These are phyloP conservation scores for Coriaria nepalensis DNA, from an alignment of 306 rosid species.

Conservation along the genomic window DNA sequence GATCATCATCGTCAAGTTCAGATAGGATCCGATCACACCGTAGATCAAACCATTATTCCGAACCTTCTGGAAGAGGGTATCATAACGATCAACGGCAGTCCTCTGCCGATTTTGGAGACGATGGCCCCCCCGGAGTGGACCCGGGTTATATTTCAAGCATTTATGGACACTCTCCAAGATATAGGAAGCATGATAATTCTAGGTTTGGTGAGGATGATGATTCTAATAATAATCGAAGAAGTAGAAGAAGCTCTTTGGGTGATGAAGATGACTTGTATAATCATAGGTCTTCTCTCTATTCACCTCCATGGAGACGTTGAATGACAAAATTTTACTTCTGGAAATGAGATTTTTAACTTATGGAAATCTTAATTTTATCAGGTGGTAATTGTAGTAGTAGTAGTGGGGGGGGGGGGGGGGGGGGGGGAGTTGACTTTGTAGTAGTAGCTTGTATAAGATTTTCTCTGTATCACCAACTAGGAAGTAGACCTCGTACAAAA, in stretches of 20 bases:
- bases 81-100: constrained; percentile 45
- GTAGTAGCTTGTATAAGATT: too few species aligned
- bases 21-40: constrained; percentile 40
- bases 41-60: constrained; percentile 29
- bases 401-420: too few species aligned
- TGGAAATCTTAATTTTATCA: too few species aligned
- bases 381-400: too few species aligned
- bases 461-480: too few species aligned
- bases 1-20: constrained; percentile 26
- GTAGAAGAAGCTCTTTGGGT: constrained; percentile 32
- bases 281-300: constrained; percentile 26
- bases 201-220: constrained; percentile 22
- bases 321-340: too few species aligned
- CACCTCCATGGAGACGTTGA: constrained; percentile 23
- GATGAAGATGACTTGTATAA: constrained; percentile 34
- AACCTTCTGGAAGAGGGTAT: constrained; percentile 40
- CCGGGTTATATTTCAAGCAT: constrained; percentile 30
- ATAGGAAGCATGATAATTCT: constrained; percentile 25
- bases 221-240: constrained; percentile 16
- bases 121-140: constrained; percentile 73
- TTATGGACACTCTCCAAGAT: constrained; percentile 51
- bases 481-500: too few species aligned
- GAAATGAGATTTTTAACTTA: too few species aligned
- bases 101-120: constrained; percentile 52
- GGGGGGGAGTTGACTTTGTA: too few species aligned